These are phyloP conservation scores for Neofusicoccum parvum DNA, from an alignment of 2,329 filamentous ascomycete genomes.

Conservation along the genomic window DNA sequence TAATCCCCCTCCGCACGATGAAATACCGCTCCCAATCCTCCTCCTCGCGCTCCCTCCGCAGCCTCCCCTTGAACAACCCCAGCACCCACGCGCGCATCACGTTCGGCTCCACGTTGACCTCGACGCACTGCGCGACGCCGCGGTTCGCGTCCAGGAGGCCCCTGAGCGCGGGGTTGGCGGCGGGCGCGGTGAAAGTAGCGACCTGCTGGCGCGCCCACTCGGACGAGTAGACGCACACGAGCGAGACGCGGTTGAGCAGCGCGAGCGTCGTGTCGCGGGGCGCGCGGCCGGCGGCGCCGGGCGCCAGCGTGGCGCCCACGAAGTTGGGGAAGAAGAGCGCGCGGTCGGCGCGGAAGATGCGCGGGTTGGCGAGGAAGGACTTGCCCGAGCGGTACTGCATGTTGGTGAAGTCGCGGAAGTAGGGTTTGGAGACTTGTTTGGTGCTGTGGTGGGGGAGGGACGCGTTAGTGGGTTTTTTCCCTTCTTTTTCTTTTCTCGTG, in stretches of 20 bases:
- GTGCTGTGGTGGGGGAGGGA: conserved; percentile 53
- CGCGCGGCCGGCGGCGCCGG: conserved; percentile 54
- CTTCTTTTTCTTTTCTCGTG: not conserved
- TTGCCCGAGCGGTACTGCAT: conserved; percentile 80
- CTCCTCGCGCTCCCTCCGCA: conserved; percentile 51
- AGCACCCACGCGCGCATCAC: conserved; percentile 62
- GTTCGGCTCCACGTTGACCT: conserved; percentile 88
- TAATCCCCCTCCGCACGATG: conserved; percentile 59
- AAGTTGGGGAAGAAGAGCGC: conserved; percentile 95
- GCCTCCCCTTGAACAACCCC: conserved; percentile 53
- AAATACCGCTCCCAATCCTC: conserved; percentile 62
- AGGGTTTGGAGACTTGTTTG: conserved; percentile 77
- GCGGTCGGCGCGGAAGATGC: conserved; percentile 79
- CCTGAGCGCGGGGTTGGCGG: conserved; percentile 70
- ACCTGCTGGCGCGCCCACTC: conserved; percentile 85
- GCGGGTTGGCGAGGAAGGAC: conserved; percentile 81
- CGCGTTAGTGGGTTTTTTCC: not conserved
- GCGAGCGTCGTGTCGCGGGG: conserved; percentile 70
- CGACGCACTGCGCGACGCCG: conserved; percentile 71
- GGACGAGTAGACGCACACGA: conserved; percentile 81
- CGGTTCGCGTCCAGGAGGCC: conserved; percentile 58
- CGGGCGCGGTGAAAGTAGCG: conserved; percentile 64
- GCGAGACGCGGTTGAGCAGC: conserved; percentile 71
- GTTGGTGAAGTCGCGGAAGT: conserved; percentile 95
- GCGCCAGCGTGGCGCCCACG: conserved; percentile 73